Evolutionary conservation across 306 rosid genomes (phyloP).

Genomic region (Carpinus fangiana): DNA sequence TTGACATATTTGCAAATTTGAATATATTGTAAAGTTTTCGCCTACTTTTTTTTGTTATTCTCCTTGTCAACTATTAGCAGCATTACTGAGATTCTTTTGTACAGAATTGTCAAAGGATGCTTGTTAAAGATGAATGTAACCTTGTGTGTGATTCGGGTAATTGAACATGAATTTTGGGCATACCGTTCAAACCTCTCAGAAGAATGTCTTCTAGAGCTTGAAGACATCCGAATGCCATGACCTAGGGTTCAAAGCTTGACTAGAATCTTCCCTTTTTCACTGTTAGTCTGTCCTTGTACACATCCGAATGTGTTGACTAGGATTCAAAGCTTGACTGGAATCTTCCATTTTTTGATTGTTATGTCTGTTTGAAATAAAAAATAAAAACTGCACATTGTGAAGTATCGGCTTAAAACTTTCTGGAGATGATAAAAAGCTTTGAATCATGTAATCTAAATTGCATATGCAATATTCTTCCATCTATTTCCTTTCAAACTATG

Average conservation of each 20-base stretch:
- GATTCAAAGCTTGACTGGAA: neutral
- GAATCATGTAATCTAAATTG: neutral
- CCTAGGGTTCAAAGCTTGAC: neutral
- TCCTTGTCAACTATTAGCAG: neutral
- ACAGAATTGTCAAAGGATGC: constrained; percentile 6
- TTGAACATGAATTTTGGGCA: neutral
- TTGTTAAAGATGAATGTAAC: neutral
- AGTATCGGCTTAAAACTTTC: too few relatives aligned
- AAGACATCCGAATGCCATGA: neutral
- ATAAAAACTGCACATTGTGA: neutral
- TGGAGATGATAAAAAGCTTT: too few relatives aligned
- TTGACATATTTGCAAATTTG: neutral
- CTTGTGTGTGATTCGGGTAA: neutral
- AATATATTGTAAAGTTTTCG: neutral
- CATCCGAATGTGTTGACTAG: neutral
- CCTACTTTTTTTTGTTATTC: neutral
- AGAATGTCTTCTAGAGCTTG: neutral
- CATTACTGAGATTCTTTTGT: constrained; percentile 7
- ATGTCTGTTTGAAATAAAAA: neutral
- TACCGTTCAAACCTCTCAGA: neutral
- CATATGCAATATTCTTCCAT: neutral
- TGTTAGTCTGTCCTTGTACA: neutral
- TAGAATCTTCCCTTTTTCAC: neutral
- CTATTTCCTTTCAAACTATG: neutral
- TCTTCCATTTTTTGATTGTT: neutral